Evolutionary conservation across 2,329 filamentous ascomycete species (phyloP).

Genomic region (Cladosporium sp.): DNA sequence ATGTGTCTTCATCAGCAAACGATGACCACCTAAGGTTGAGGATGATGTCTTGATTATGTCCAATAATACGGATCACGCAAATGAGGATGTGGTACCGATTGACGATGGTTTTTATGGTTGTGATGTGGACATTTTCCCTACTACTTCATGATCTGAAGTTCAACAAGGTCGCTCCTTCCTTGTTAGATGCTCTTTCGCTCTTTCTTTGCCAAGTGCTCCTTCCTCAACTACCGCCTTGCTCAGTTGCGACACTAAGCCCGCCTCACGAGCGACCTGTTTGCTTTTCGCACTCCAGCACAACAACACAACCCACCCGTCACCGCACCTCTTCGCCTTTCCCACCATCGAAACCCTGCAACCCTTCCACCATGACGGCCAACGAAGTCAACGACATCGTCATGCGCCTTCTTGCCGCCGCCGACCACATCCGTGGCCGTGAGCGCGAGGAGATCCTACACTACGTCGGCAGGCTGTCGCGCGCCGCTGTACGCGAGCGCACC

Average conservation of each 20-base stretch:
- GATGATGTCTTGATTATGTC: not conserved
- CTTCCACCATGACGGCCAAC: slow-evolving; percentile 2
- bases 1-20: slow-evolving; percentile 36
- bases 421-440: not conserved
- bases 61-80: not conserved
- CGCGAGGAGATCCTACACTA: not conserved
- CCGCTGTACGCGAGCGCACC: slow-evolving; percentile 6
- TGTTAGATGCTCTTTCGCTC: not conserved
- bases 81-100: not conserved
- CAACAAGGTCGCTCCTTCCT: not conserved
- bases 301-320: not conserved
- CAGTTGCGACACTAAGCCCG: not conserved
- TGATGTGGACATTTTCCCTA: not conserved
- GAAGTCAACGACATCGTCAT: slow-evolving; percentile 9
- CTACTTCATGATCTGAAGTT: not conserved
- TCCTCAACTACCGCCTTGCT: not conserved
- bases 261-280: not conserved
- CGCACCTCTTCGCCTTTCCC: not conserved
- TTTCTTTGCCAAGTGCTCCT: not conserved
- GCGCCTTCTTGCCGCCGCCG: not conserved
- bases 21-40: slow-evolving; percentile 21
- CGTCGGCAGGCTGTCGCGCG: slow-evolving; percentile 2
- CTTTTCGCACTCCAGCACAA: not conserved
- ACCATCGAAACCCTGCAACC: not conserved
- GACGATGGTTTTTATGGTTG: not conserved